These are phyloP conservation scores for Eimeria sp. DNA, from an alignment of 169 alveolate species.

Conservation along the genomic window DNA sequence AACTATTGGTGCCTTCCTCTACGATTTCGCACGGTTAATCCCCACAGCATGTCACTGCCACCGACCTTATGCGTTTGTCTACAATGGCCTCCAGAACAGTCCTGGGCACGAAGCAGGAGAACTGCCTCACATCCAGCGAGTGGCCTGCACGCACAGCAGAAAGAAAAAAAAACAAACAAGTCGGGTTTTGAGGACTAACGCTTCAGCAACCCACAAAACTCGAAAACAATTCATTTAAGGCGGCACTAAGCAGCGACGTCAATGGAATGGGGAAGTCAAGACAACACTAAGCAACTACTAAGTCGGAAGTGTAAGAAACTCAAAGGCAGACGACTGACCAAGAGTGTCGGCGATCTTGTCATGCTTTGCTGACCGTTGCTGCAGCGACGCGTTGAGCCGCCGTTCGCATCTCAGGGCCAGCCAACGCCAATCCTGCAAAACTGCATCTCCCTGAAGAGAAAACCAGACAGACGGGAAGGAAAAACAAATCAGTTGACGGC, in stretches of 20 bases:
- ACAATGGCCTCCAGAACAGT: constrained; percentile 90
- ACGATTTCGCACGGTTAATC: no score
- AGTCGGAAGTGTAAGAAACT: not conserved
- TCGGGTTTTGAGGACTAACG: no score
- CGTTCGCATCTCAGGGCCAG: constrained; percentile 87
- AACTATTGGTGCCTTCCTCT: not conserved
- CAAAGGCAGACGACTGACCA: constrained; percentile 1
- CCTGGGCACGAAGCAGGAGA: constrained; percentile 90
- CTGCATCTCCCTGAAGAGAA: constrained; percentile 81
- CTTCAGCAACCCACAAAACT: not conserved
- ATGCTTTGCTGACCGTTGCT: constrained; percentile 78
- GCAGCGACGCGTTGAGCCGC: constrained; percentile 84
- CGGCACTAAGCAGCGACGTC: not conserved
- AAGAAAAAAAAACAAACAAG: not conserved
- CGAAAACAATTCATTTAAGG: not conserved
- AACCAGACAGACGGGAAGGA: not conserved
- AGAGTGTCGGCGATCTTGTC: constrained; percentile 82
- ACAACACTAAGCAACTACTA: not conserved
- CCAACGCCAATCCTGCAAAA: constrained; percentile 90
- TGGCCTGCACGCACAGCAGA: constrained; percentile 10
- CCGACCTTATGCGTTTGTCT: constrained; percentile 85
- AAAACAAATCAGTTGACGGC: not conserved
- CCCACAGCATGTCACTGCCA: not conserved
- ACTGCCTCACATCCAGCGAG: constrained; percentile 86
- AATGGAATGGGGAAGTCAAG: not conserved